These are phyloP conservation scores for Tetracladium setigerum DNA, from an alignment of 495 filamentous ascomycete genomes.

Conservation along the genomic window DNA sequence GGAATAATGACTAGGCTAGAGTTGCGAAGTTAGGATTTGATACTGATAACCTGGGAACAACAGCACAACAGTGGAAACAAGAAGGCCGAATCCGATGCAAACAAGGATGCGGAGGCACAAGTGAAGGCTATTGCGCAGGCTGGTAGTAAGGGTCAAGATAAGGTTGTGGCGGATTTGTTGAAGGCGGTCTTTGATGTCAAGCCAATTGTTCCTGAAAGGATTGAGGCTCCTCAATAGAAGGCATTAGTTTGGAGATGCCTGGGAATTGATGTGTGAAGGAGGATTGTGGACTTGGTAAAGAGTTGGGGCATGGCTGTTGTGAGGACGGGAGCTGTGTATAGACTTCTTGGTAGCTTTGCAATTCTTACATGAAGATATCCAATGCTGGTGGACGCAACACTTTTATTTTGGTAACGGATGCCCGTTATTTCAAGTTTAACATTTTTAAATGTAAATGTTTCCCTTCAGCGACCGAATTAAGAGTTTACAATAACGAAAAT, in stretches of 20 bases:
- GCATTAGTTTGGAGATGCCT: neutral
- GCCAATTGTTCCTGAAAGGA: conserved; percentile 50
- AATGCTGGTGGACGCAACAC: too few species aligned
- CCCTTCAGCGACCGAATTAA: too few species aligned
- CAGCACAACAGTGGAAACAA: conserved; percentile 49
- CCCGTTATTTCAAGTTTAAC: too few species aligned
- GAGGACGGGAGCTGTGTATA: neutral
- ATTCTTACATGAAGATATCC: conserved; percentile 5
- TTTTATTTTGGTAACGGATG: too few species aligned
- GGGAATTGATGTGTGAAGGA: neutral
- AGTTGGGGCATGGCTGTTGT: neutral
- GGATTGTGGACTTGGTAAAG: neutral
- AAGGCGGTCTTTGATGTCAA: conserved; percentile 72
- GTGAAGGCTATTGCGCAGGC: conserved; percentile 74
- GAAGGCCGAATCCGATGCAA: conserved; percentile 50
- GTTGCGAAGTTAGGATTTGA: neutral
- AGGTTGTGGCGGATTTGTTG: conserved; percentile 75
- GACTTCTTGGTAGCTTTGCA: neutral
- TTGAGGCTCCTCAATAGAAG: conserved; percentile 18
- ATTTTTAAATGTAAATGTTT: too few species aligned
- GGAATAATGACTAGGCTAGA: neutral
- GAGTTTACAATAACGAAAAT: too few species aligned
- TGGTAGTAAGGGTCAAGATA: conserved; percentile 66
- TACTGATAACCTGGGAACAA: conserved; percentile 1
- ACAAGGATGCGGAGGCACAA: conserved; percentile 56